Base-by-base conservation (phyloP, 805 yeast species). In the Pichia eremophila region DNA sequence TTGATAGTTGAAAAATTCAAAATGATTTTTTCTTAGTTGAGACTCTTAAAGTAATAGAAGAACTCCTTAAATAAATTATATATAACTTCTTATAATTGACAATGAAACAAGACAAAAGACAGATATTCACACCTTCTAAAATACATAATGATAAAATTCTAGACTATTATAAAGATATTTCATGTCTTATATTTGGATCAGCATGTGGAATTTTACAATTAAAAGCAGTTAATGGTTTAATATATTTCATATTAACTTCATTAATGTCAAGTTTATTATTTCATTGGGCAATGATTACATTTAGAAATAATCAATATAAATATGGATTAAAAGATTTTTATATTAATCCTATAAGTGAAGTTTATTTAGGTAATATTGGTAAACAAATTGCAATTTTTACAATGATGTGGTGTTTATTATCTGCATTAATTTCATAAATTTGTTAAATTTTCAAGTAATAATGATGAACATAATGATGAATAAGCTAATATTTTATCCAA, bases 331-430 rank as follows among this genome's bases (percentile, higher is more conserved):
- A 19, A 5, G 44, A 63, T 38, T 77, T 67, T 52, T 77, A 67
- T 50, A 57, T 60, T 12, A 65, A 58, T 36, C 71, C 77, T 1
- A 27, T 69, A 1, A 63, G 59, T 22, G 74, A 72, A 38, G 57
- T 78, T 4, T 64, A 73, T 48, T 46, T 74, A 9, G 72, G 68
- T 31, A 70, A 75, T 40, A 52, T 76, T 14, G 65, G 74, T 15
- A 60, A 77, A 40, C 78, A 75, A 37, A 50, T 77, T 31, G 70
- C 80, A 12, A 74, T 80, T 40, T 78, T 66, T 53, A 66, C 75
- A 9, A 73, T 78, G 73, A 71, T 78, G 56, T 78, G 84, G 84
- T 77, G 82, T 43, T 63, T 78, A 49, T 64, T 75, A 15, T 70
- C 68, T 54, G 79, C 78, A 1, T 54, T 77, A 46, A 73, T 75